Evolutionary conservation across 805 yeast species (phyloP), one percentile per base, ranked within the genome.

Genomic region (Scheffersomyces coipomensis): DNA sequence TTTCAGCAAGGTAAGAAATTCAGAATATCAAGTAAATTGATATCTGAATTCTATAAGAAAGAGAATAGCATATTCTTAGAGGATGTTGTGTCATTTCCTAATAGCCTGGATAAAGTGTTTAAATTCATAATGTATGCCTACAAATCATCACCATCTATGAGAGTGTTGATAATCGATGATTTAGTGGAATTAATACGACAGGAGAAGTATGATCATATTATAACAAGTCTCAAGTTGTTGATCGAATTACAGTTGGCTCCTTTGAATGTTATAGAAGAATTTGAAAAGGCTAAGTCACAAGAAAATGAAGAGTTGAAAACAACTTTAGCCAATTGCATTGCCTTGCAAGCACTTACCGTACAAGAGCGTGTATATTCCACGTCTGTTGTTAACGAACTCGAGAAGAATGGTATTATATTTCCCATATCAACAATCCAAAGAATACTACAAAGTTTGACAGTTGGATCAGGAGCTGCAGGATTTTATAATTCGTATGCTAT

Each of bases 31-130:
- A 9, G 13, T 5, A 11, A 24, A 9, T 10, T 24, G 5, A 5
- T 24, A 12, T 10, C 13, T 5, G 13, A 24, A 13, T 24, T 47
- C 18, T 56, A 58, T 33, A 29, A 37, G 9, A 12, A 32, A 3
- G 19, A 16, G 4, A 31, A 42, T 11, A 27, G 33, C 4, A 37
- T 38, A 18, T 44, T 60, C 10, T 37, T 56, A 7, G 48, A 46
- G 18, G 66, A 60, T 34, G 36, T 58, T 13, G 38, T 56, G 43
- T 23, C 32, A 10, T 47, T 39, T 35, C 54, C 57, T 6, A 21
- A 43, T 25, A 42, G 47, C 34, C 52, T 51, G 34, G 32, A 37
- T 23, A 52, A 50, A 9, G 33, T 58, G 39, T 38, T 56, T 18
- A 31, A 42, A n/a, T 48, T 47, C 18, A 15, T 58, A 18, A 29